Base-by-base conservation (phyloP, 768 basidiomycete genomes). In the Grammothele lineata region DNA sequence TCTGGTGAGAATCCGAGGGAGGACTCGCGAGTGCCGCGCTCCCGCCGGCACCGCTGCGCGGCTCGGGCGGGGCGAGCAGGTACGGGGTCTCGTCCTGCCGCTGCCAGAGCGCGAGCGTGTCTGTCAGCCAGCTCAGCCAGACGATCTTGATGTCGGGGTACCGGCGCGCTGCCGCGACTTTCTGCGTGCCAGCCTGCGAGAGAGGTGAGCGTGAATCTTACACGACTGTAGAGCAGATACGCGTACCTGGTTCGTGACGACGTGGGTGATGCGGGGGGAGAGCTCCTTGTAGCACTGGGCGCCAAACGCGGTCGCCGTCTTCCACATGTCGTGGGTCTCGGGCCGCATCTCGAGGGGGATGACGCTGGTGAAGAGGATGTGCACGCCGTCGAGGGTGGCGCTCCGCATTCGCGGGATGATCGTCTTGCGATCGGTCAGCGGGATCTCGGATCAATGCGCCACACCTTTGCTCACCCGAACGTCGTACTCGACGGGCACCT, bases 301-400 rank as follows among this genome's bases (percentile, higher is more conserved):
- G 8, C 95, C 95, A 57, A 96, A 98, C 68, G 87, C 84, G 39
- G 77, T 75, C 11, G 95, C 92, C 62, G 85, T 74, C 55, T 79
- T 75, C 92, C 92, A 95, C 40, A 92, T 80, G 57, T 92, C 91
- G 41, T 78, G 88, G 39, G 74, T 72, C 63, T 92, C 85, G 30
- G 91, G 87, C 46, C 69, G 73, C 3, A 81, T 83, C 57, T 92
- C 86, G n/a, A 94, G 77, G 4, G 95, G 93, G 46, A 98, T 93
- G 33, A 99, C 82, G 47, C 93, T 91, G 1, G 95, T 97, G 67
- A 99, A 98, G 27, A 95, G 73, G 25, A 99, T 77, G 59, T 87
- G 81, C 23, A 85, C 76, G 23, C 87, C 89, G 27, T 76, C 74
- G n/a, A 98, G 74, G 0, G 90, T 85, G 56, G 80, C 76, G 19